Evolutionary conservation across 345 rosid species (phyloP), one percentile per base, ranked within the genome.

Genomic region (Cochlearia excelsa): DNA sequence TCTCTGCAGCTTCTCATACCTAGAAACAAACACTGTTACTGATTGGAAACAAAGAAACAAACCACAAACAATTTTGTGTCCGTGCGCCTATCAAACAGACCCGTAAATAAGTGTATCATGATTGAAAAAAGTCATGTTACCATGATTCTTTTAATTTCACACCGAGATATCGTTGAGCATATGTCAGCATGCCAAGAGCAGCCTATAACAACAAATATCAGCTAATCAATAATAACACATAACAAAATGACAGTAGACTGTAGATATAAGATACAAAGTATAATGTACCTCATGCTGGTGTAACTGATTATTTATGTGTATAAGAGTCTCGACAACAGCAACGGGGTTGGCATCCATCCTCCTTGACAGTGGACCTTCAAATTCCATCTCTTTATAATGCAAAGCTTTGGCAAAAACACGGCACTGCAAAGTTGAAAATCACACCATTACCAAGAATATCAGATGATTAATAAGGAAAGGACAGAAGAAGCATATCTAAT

Each of bases 321-420:
- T 93, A 54, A 93, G 97, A 73, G 84, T 86, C 80, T 93, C 99
- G 30, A 93, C 97, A 26, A 89, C 92, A 80, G 97, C 85, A 78
- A 87, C 95, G 38, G 97, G 99, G 73, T 85, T 89, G 51, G 88
- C 95, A 79, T 89, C 99, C 94, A 82, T 87, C 84, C 79, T 82
- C 70, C 80, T 85, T 29, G 94, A 76, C 66, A 73, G 74, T 60
- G 95, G 88, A 79, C 97, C 95, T 81, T 86, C 99, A 67, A 93
- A 93, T 82, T 83, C 94, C 95, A 93, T 87, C 81, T 93, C 99
- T 80, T 93, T 93, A 81, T 93, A 93, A 74, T 93, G 99, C 74
- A 93, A 72, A 37, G 99, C 99, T 84, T 93, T 93, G 26, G 99
- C 99, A 74, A 85, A 93, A 68, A 95, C 99, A 68, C 88, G 99